phyloP scores from a whole-genome alignment of 2,329 filamentous ascomycete species.

The Setomelanomma holmii region DNA sequence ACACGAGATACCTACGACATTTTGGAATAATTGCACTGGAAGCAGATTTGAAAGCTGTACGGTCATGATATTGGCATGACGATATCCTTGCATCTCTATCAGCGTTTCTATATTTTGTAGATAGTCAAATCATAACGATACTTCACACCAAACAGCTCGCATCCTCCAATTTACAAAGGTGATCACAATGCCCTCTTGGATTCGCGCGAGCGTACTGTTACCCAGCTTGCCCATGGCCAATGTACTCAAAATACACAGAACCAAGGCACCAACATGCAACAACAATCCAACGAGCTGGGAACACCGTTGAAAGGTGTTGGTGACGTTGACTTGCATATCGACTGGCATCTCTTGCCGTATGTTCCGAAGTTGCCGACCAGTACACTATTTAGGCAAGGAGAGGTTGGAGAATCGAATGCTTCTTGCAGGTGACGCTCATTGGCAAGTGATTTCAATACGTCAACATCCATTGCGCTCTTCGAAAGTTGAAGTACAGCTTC shows the following conservation, averaged over 20 bases:
- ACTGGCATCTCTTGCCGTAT: not conserved
- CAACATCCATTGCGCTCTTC: too few species aligned
- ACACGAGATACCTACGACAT: constrained; percentile 7
- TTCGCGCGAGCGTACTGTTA: too few species aligned
- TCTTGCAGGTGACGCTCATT: too few species aligned
- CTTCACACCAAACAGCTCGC: not conserved
- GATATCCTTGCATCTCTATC: not conserved
- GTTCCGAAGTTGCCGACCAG: not conserved
- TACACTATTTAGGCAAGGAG: not conserved
- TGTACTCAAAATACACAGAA: not conserved
- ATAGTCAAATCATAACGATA: constrained; percentile 8
- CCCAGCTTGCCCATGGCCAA: too few species aligned
- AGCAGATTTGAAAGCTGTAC: not conserved
- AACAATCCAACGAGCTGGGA: not conserved
- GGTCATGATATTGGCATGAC: constrained; percentile 4
- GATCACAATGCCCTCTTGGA: too few species aligned
- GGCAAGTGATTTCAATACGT: too few species aligned
- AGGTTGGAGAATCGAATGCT: too few species aligned
- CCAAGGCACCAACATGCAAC: not conserved
- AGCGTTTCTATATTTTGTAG: constrained; percentile 5
- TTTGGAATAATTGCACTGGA: not conserved
- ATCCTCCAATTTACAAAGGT: too few species aligned
- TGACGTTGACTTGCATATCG: constrained; percentile 2
- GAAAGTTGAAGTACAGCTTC: too few species aligned
- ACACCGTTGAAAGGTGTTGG: not conserved